Conservation (phyloP, 2,329 filamentous ascomycete species). For the Dothistroma pini region DNA sequence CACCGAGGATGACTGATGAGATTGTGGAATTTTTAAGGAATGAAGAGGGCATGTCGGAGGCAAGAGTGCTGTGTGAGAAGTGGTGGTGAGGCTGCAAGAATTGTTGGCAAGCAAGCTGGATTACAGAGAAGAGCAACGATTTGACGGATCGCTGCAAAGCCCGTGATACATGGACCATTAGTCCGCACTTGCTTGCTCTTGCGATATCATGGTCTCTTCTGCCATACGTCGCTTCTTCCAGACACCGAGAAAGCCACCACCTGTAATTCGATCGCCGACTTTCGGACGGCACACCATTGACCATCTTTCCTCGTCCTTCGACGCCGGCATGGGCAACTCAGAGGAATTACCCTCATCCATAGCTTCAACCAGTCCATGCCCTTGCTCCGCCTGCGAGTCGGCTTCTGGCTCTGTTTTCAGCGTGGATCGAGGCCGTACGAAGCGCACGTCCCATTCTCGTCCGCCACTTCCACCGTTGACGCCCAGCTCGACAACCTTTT, state of each 20-base stretch:
- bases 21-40: constrained; percentile 40
- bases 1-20: constrained; percentile 47
- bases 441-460: constrained; percentile 61
- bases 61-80: constrained; percentile 48
- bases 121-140: no score
- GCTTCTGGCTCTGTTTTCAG: constrained; percentile 6
- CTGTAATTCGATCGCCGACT: constrained; percentile 37
- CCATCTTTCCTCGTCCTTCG: constrained; percentile 8
- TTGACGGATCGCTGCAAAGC: no score
- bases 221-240: constrained; percentile 35
- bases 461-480: constrained; percentile 51
- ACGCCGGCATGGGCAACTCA: background rate
- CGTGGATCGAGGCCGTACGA: constrained; percentile 41
- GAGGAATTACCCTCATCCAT: background rate
- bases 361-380: background rate
- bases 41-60: constrained; percentile 38
- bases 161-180: background rate
- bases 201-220: background rate
- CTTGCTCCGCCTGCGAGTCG: constrained; percentile 3
- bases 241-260: constrained; percentile 39
- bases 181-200: constrained; percentile 27
- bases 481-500: constrained; percentile 58
- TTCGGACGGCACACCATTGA: constrained; percentile 39
- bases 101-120: background rate
- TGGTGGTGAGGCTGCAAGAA: constrained; percentile 43